Conservation (phyloP, 768 basidiomycete genomes). For the Ramaria rubella region DNA sequence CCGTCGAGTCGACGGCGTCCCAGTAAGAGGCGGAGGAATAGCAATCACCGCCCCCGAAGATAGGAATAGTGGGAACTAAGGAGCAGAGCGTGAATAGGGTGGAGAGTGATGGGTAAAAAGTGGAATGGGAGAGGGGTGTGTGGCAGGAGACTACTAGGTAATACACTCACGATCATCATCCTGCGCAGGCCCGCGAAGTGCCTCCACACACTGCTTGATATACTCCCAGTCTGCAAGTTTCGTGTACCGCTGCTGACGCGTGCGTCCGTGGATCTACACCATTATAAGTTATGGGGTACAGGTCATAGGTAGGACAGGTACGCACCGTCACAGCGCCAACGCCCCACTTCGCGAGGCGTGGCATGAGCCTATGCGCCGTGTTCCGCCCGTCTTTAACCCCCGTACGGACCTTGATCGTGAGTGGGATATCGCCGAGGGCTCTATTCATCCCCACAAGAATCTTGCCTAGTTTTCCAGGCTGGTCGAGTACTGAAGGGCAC, state of each 20-base stretch:
- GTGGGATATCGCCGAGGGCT: constrained; percentile 83
- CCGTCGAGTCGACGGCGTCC: constrained; percentile 64
- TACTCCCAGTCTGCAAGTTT: constrained; percentile 93
- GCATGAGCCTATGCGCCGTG: constrained; percentile 86
- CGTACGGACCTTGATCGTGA: constrained; percentile 88
- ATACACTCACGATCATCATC: constrained; percentile 59
- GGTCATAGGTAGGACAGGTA: constrained; percentile 15
- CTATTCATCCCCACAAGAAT: constrained; percentile 88
- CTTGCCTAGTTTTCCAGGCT: constrained; percentile 74
- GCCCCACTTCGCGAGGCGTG: constrained; percentile 57
- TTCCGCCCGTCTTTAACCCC: constrained; percentile 88
- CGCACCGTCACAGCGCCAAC: constrained; percentile 48
- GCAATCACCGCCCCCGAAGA: constrained; percentile 94
- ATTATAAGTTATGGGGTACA: constrained; percentile 35
- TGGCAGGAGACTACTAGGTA: background rate
- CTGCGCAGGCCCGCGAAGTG: constrained; percentile 62
- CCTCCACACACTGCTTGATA: constrained; percentile 79
- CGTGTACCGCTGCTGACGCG: constrained; percentile 90
- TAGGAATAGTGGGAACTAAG: constrained; percentile 82
- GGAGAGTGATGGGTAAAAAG: background rate
- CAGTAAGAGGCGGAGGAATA: constrained; percentile 85
- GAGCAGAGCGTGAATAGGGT: no score
- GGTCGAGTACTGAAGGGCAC: constrained; percentile 46
- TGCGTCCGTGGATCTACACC: constrained; percentile 85
- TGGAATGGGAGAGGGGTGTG: no score